Conservation (phyloP, 768 basidiomycete species). For the Russula virescens region DNA sequence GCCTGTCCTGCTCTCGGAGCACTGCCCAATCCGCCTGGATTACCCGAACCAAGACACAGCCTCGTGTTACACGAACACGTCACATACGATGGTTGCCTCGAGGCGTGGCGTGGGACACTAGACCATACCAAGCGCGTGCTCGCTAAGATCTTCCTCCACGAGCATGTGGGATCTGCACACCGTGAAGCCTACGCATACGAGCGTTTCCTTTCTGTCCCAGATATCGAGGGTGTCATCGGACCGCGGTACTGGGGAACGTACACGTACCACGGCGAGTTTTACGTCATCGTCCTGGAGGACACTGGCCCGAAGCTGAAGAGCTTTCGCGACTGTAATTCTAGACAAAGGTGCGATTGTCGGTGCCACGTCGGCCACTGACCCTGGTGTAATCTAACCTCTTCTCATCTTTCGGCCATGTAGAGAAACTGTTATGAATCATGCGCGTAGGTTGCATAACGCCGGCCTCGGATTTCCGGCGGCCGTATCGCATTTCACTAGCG, state of each 20-base stretch:
- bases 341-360: not conserved
- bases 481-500: conserved; percentile 6
- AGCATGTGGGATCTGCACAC: conserved; percentile 10
- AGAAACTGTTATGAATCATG: not conserved
- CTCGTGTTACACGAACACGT: conserved; percentile 12
- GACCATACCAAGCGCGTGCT: conserved; percentile 6
- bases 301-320: conserved; percentile 9
- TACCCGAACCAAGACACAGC: conserved; percentile 1
- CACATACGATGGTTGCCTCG: conserved; percentile 11
- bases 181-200: conserved; percentile 14
- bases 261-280: conserved; percentile 17
- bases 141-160: conserved; percentile 16
- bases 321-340: conserved; percentile 4
- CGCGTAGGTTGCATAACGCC: not conserved
- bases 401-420: not conserved
- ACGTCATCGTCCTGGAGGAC: conserved; percentile 13
- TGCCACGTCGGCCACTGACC: not conserved
- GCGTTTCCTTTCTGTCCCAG: not conserved
- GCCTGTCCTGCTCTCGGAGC: conserved; percentile 5
- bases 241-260: conserved; percentile 14
- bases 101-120: conserved; percentile 16
- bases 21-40: conserved; percentile 6
- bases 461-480: conserved; percentile 10
- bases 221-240: conserved; percentile 4
- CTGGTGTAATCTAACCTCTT: not conserved